Base-by-base conservation (phyloP, 1,284 basidiomycete genomes). In the Schizopora paradoxa region DNA sequence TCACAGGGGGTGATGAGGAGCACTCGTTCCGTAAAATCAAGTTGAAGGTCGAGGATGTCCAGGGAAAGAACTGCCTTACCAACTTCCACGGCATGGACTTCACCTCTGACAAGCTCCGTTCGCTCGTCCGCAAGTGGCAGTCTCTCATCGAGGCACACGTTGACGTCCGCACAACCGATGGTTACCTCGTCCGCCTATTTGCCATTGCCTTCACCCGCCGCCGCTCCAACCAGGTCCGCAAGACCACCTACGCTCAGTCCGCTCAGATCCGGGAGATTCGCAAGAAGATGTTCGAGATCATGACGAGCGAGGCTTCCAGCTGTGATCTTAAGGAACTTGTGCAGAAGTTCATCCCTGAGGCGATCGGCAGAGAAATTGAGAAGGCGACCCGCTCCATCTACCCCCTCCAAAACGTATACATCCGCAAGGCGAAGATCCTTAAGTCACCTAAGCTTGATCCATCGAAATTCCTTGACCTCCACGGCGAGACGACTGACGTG, bases 11-110 rank as follows among this genome's bases (percentile, higher is more conserved):
- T n/a, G 96, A 99, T 68, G 95, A 99, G 76, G 96, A 99, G 68
- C 92, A 98, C 69, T 86, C 92, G 49, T 99, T 95, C 92, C 88
- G 96, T 68, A 99, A 99, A 82, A 95, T 99, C 73, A 92, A 93
- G 75, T 83, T 99, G 66, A 88, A 92, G 61, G 79, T 99, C 61
- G 95, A 99, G 66, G 95, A 98, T 64, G 81, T 99, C 56, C 87
- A 97, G 75, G 96, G 95, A 76, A 96, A 94, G 79, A 95, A 91
- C 80, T 98, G 94, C 79, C 80, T 99, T 49, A 98, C 96, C 69
- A 97, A 95, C 74, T 99, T 99, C 88, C 89, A 95, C 75, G 96
- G 95, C 67, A 99, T 99, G 96, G 91, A 96, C 77, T 98, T 99
- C 77, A 99, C 96, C 55, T 96, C 93, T 55, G 96, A 99, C 86